Evolutionary conservation across 345 rosid species (phyloP).

Genomic region (Litchi chinensis): DNA sequence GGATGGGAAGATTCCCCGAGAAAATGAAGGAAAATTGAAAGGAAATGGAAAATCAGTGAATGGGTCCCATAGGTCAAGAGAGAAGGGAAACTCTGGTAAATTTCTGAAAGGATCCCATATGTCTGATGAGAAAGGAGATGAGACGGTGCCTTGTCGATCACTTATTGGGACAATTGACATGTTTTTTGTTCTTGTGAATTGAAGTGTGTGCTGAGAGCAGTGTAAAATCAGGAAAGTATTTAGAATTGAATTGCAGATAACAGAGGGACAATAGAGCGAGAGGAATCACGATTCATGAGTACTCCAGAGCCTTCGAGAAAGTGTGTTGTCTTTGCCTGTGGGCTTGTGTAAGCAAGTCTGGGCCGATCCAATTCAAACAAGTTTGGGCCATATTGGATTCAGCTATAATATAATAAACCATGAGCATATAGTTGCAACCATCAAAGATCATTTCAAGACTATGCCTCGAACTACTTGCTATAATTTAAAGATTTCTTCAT

Average conservation of each 20-base stretch:
- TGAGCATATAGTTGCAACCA: too few species aligned
- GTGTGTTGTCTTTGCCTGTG: not conserved
- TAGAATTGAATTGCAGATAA: not conserved
- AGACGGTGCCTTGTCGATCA: not conserved
- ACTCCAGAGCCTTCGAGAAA: not conserved
- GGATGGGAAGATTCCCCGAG: not conserved
- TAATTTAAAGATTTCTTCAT: too few species aligned
- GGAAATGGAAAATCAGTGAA: constrained; percentile 1
- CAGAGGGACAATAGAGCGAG: not conserved
- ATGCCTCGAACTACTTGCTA: too few species aligned
- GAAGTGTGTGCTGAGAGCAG: too few species aligned
- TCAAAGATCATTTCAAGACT: too few species aligned
- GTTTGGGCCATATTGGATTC: too few species aligned
- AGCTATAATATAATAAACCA: too few species aligned
- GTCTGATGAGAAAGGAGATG: not conserved
- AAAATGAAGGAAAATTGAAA: constrained; percentile 2
- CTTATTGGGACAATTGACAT: constrained; percentile 19
- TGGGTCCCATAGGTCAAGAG: constrained; percentile 5
- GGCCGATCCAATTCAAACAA: not conserved
- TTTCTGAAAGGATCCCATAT: constrained; percentile 11
- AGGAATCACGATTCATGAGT: too few species aligned
- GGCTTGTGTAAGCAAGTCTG: not conserved
- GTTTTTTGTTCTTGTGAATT: not conserved
- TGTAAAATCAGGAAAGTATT: not conserved
- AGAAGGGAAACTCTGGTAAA: not conserved